Evolutionary conservation across 441 rosid species (phyloP).

Genomic region (Aleurites moluccanus): DNA sequence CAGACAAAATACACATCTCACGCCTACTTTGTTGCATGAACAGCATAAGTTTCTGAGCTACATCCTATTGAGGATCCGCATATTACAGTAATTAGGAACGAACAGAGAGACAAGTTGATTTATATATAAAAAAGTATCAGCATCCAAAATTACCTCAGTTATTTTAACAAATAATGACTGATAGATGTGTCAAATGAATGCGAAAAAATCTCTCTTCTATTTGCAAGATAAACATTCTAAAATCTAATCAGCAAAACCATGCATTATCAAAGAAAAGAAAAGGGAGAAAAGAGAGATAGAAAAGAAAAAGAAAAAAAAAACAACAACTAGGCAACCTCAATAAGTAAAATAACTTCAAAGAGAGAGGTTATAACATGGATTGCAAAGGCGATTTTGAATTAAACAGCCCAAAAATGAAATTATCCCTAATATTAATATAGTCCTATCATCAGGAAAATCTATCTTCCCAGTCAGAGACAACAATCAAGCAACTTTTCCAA

Average conservation of each 20-base stretch:
- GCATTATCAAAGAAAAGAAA: not conserved
- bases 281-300: not conserved
- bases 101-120: slow-evolving; percentile 7
- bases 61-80: slow-evolving; percentile 58
- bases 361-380: not conserved
- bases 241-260: not conserved
- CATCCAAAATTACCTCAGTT: not conserved
- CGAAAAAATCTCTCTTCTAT: not conserved
- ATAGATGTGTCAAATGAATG: not conserved
- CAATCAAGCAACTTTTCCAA: not conserved
- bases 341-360: slow-evolving; percentile 7
- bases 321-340: slow-evolving; percentile 12
- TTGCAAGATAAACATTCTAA: not conserved
- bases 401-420: not conserved
- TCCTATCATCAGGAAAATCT: not conserved
- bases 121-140: not conserved
- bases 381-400: not conserved
- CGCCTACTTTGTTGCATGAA: slow-evolving; percentile 78
- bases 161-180: not conserved
- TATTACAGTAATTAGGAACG: slow-evolving; percentile 17
- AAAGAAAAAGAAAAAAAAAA: not conserved
- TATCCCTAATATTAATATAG: not conserved
- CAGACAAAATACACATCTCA: slow-evolving; percentile 85
- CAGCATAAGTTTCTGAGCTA: slow-evolving; percentile 63
- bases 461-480: not conserved